A percentile compares a stretch with the other conserved stretches of the same genome.
Conservation (phyloP, 176 grass and related monocot species). For the Oryza punctata region DNA sequence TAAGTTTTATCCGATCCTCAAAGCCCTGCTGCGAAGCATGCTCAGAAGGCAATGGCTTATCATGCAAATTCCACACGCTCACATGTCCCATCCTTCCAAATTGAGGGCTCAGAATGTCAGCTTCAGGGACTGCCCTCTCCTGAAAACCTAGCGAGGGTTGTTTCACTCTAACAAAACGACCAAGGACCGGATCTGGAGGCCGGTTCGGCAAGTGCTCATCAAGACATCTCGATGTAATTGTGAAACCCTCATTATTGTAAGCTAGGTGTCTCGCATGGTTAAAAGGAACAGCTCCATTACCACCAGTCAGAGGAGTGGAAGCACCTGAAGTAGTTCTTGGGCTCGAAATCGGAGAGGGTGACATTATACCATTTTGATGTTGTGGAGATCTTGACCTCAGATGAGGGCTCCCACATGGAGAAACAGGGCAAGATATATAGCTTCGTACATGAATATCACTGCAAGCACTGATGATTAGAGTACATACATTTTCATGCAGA, state of each 20-base stretch:
- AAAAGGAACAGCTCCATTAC: slow-evolving; percentile 76
- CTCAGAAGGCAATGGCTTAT: slow-evolving; percentile 51
- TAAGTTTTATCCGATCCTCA: slow-evolving; percentile 57
- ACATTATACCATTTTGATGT: slow-evolving; percentile 75
- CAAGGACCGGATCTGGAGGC: slow-evolving; percentile 35
- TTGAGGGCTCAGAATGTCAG: slow-evolving; percentile 74
- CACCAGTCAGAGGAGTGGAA: slow-evolving; percentile 84
- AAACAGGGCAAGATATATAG: slow-evolving; percentile 97
- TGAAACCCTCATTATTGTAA: slow-evolving; percentile 67
- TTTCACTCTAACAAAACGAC: slow-evolving; percentile 55
- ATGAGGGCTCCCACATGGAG: slow-evolving; percentile 87
- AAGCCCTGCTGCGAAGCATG: slow-evolving; percentile 45
- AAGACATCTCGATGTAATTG: slow-evolving; percentile 43
- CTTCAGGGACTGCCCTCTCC: slow-evolving; percentile 63
- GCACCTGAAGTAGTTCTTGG: slow-evolving; percentile 87
- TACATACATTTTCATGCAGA: slow-evolving; percentile 16
- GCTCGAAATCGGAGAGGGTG: slow-evolving; percentile 94
- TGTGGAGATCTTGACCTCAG: slow-evolving; percentile 85
- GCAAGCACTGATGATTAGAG: slow-evolving; percentile 41
- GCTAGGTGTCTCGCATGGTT: slow-evolving; percentile 53
- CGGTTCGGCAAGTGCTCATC: slow-evolving; percentile 30
- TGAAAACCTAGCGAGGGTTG: slow-evolving; percentile 52
- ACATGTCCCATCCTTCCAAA: slow-evolving; percentile 69
- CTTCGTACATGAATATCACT: slow-evolving; percentile 77
- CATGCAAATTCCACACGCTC: slow-evolving; percentile 61